Percentiles rank a stretch among this genome's conserved stretches.
phyloP scores from a whole-genome alignment of 2,329 filamentous ascomycete species.

The Anisogramma anomala region DNA sequence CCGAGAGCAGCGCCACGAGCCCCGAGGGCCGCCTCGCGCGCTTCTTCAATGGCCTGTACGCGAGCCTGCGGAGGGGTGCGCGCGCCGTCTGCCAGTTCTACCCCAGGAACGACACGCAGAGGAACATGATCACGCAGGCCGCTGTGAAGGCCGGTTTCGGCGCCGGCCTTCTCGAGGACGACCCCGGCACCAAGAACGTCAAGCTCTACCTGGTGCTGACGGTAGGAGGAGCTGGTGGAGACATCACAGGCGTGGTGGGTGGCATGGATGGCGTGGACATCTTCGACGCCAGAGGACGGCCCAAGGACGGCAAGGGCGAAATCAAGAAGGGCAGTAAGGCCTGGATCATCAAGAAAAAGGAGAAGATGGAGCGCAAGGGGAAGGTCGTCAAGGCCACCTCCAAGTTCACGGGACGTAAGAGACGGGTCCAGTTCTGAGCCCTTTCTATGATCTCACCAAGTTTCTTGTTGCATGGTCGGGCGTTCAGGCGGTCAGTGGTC shows the following conservation, averaged over 20 bases:
- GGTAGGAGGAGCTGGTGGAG: conserved; percentile 62
- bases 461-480: conserved; percentile 8
- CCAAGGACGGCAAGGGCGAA: conserved; percentile 36
- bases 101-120: conserved; percentile 85
- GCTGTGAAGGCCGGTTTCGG: conserved; percentile 92
- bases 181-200: conserved; percentile 88
- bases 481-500: conserved; percentile 11
- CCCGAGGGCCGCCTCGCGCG: conserved; percentile 65
- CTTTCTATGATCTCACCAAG: neutral
- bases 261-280: conserved; percentile 85
- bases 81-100: conserved; percentile 96
- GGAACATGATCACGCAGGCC: conserved; percentile 81
- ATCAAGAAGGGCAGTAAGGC: conserved; percentile 72
- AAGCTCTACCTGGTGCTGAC: conserved; percentile 95
- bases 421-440: conserved; percentile 60
- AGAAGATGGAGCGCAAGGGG: conserved; percentile 88
- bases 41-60: conserved; percentile 91
- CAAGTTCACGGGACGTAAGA: conserved; percentile 88
- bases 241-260: conserved; percentile 82
- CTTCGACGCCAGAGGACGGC: conserved; percentile 51
- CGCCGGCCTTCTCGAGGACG: conserved; percentile 87
- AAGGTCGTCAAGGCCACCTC: conserved; percentile 86
- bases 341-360: conserved; percentile 79
- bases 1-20: conserved; percentile 74
- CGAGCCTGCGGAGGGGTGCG: conserved; percentile 69